Evolutionary conservation across 2,329 filamentous ascomycete genomes (phyloP).

Genomic region (Arthrobotrys sinensis): DNA sequence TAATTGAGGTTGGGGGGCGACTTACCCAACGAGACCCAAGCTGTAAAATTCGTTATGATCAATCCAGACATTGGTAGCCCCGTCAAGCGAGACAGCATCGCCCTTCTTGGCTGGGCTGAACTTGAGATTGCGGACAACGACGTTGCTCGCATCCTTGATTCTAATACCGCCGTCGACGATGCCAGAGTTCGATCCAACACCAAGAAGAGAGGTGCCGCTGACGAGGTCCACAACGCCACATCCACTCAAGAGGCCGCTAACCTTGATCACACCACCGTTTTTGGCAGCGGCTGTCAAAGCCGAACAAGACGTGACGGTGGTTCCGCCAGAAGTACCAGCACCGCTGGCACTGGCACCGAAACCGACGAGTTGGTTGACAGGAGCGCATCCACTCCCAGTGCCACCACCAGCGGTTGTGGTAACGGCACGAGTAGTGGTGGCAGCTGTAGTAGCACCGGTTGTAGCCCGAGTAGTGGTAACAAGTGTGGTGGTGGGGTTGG

Average conservation of each 20-base stretch:
- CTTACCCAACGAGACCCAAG: slow-evolving; percentile 65
- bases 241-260: slow-evolving; percentile 69
- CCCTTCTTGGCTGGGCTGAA: slow-evolving; percentile 71
- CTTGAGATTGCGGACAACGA: slow-evolving; percentile 74
- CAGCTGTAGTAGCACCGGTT: slow-evolving; percentile 2
- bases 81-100: slow-evolving; percentile 72
- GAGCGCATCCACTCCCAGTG: slow-evolving; percentile 45
- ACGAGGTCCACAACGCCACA: slow-evolving; percentile 69
- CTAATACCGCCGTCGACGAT: slow-evolving; percentile 70
- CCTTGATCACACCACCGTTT: slow-evolving; percentile 69
- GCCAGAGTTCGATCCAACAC: slow-evolving; percentile 69
- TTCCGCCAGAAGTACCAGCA: slow-evolving; percentile 69
- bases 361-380: slow-evolving; percentile 65
- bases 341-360: slow-evolving; percentile 69
- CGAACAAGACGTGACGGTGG: slow-evolving; percentile 70
- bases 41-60: slow-evolving; percentile 69
- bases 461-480: slow-evolving; percentile 31
- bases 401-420: slow-evolving; percentile 24
- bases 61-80: slow-evolving; percentile 71
- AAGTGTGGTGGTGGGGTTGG: slow-evolving; percentile 38
- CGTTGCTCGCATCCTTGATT: slow-evolving; percentile 71
- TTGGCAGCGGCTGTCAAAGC: slow-evolving; percentile 67
- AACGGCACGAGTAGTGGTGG: slow-evolving; percentile 8
- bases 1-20: too few species aligned
- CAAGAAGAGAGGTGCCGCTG: slow-evolving; percentile 72